Percentiles rank a stretch among this genome's conserved stretches.
phyloP scores from a whole-genome alignment of 1,139 yeast genomes.

The Blastobotrys ciferrii region DNA sequence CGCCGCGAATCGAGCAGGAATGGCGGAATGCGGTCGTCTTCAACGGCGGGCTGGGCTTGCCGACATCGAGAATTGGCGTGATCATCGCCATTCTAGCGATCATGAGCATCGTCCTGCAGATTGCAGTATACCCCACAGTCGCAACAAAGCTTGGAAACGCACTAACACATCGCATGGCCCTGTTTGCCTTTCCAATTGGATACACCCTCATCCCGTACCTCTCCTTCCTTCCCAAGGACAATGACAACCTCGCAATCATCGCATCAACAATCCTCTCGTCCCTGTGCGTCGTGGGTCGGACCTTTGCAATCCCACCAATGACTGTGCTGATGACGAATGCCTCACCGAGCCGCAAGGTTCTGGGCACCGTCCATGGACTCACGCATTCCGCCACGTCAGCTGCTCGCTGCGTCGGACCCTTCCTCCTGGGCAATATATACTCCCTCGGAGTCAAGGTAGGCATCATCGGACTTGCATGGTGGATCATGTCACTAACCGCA shows the following conservation, averaged over 20 bases:
- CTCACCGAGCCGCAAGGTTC: conserved; percentile 27
- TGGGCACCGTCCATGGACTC: conserved; percentile 35
- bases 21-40: conserved; percentile 41
- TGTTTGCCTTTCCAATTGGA: conserved; percentile 47
- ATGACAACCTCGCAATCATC: conserved; percentile 42
- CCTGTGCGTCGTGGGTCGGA: conserved; percentile 28
- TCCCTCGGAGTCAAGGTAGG: conserved; percentile 46
- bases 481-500: conserved; percentile 40
- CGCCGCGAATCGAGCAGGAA: conserved; percentile 39
- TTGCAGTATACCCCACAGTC: conserved; percentile 52
- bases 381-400: conserved; percentile 44
- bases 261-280: conserved; percentile 21
- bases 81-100: conserved; percentile 55
- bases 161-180: conserved; percentile 45
- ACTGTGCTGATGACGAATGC: conserved; percentile 34
- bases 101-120: conserved; percentile 50
- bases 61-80: conserved; percentile 51
- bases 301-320: conserved; percentile 36
- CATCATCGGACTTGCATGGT: conserved; percentile 55
- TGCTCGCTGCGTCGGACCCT: conserved; percentile 58
- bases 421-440: conserved; percentile 51
- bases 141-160: conserved; percentile 52
- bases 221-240: conserved; percentile 45
- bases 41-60: conserved; percentile 50
- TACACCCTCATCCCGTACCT: conserved; percentile 53